phyloP scores from a whole-genome alignment of 2,329 filamentous ascomycete genomes.

The Ceratocystis diversiconidia region DNA sequence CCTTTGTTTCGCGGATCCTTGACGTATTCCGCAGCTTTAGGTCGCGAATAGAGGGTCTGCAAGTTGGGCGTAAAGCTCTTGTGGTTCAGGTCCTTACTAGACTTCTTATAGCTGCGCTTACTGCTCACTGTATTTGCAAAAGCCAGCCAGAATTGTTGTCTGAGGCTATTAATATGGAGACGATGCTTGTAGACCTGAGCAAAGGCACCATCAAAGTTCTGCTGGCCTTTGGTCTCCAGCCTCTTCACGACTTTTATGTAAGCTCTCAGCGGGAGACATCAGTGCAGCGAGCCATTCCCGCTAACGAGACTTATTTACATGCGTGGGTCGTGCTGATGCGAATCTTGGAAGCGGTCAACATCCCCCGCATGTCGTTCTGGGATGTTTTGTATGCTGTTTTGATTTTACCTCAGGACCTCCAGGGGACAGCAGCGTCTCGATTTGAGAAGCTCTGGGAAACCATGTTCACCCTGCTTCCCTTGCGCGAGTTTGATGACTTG shows the following conservation, averaged over 20 bases:
- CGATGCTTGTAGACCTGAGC: constrained; percentile 32
- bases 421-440: constrained; percentile 27
- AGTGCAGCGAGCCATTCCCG: constrained; percentile 39
- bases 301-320: constrained; percentile 32
- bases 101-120: constrained; percentile 26
- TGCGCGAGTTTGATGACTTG: constrained; percentile 43
- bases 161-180: constrained; percentile 35
- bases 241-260: constrained; percentile 34
- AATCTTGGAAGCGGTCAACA: constrained; percentile 34
- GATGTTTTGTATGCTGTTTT: constrained; percentile 37
- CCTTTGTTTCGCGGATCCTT: constrained; percentile 31
- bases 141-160: constrained; percentile 23
- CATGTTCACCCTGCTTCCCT: constrained; percentile 46
- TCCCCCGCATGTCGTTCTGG: constrained; percentile 46
- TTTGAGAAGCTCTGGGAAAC: constrained; percentile 45
- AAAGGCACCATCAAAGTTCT: constrained; percentile 29
- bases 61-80: constrained; percentile 22
- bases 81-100: constrained; percentile 28
- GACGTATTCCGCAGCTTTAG: constrained; percentile 32
- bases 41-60: constrained; percentile 23
- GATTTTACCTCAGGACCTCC: constrained; percentile 25
- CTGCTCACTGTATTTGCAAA: constrained; percentile 27
- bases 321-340: constrained; percentile 47
- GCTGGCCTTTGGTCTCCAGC: constrained; percentile 29
- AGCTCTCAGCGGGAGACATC: constrained; percentile 32